Evolutionary conservation across 371 early-diverging fungal genomes (phyloP).

Genomic region (Dichotomocladium elegans): DNA sequence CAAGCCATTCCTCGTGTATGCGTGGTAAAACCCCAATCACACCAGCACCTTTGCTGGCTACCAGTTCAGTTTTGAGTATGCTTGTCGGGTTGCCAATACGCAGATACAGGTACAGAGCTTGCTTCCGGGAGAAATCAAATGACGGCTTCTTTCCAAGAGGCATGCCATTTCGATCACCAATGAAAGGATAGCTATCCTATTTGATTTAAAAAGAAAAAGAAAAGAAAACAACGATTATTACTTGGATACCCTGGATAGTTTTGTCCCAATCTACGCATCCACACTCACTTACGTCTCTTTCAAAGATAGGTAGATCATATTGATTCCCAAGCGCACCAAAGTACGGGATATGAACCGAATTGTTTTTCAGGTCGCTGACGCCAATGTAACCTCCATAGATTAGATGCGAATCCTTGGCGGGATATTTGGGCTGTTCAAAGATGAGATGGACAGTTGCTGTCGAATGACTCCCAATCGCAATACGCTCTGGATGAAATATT

Average conservation of each 20-base stretch:
- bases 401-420: not conserved
- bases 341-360: constrained; percentile 9
- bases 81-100: constrained; percentile 12
- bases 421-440: constrained; percentile 2
- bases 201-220: too few relatives aligned
- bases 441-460: not conserved
- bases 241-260: too few relatives aligned
- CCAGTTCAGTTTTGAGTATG: constrained; percentile 1
- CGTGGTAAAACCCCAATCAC: constrained; percentile 7
- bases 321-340: constrained; percentile 12
- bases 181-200: constrained; percentile 11
- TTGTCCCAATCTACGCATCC: not conserved
- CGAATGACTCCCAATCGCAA: not conserved
- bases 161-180: constrained; percentile 1
- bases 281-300: constrained; percentile 8
- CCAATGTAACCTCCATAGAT: constrained; percentile 14
- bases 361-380: not conserved
- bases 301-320: constrained; percentile 13
- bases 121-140: constrained; percentile 5
- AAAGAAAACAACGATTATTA: too few relatives aligned
- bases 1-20: constrained; percentile 3
- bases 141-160: not conserved
- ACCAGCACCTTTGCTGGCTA: not conserved
- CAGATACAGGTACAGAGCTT: constrained; percentile 5
- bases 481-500: not conserved